Evolutionary conservation across 2,329 filamentous ascomycete genomes (phyloP), one percentile per base, ranked within the genome.

Genomic region (Fusarium oligoseptatum): DNA sequence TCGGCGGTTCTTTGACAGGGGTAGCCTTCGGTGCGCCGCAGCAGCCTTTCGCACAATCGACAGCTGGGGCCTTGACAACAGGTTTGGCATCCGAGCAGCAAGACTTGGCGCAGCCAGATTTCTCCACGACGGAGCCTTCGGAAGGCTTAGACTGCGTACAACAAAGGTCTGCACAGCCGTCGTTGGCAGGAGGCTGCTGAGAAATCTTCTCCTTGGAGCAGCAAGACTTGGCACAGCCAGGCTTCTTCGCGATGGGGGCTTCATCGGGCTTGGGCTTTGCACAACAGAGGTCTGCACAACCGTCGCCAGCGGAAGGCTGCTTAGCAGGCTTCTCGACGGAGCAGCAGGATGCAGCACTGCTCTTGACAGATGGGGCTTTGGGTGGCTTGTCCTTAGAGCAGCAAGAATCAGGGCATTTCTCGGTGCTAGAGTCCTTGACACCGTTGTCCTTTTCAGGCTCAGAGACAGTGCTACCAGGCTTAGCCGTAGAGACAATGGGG

Each of bases 331-430:
- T 55, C 11, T 37, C 27, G 4, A 45, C 20, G 14, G 60, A 36
- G 34, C 62, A 72, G 61, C 66, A 67, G 17, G 12, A 22, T 36
- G 11, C 27, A 50, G 22, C 15, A 50, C 20, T 22, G 6, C 12
- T 12, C 15, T 60, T 60, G 32, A 52, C 14, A 3, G 4, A 7
- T 11, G 60, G 45, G 4, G 27, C 29, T 43, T 43, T 57, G 45
- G 34, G 34, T 7, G 6, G 6, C 41, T 57, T 29, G 45, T 65
- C 60, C 20, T 57, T 14, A 5, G 65, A 62, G 50, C 74, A 76
- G 27, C 69, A 75, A 17, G 69, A 58, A 11, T 20, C 43, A 9
- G 58, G 12, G 29, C 43, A 73, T 24, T 24, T 27, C n/a, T 27
- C 34, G 22, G 50, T 58, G 10, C 1, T 9, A 4, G 17, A 1